Evolutionary conservation across 176 grass and related monocot genomes (phyloP), one percentile per base, ranked within the genome.

Genomic region (Luzula sylvatica): DNA sequence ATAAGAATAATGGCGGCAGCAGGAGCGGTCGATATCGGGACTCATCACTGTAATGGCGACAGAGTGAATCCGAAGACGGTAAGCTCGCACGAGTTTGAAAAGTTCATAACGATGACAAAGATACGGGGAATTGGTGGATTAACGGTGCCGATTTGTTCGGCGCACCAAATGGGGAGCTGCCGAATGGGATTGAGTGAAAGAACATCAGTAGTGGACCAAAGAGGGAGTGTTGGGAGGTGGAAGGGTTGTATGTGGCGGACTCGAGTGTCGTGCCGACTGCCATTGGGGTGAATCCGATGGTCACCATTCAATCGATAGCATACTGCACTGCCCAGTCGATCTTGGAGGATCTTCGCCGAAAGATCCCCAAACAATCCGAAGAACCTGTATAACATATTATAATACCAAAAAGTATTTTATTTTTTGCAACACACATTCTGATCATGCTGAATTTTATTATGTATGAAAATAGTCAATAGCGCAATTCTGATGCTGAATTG

Each of bases 121-220:
- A 52, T 29, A 3, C 43, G n/a, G 19, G 7, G 39, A 11, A 48
- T 48, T 63, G n/a, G 58, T 19, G 42, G 77, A 0, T 52, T 50
- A 3, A 81, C 70, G 77, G 50, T 20, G 2, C 4, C 81, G 25
- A 30, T 53, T 13, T 72, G 76, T 70, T 89, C 84, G 3, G 92
- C 92, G 3, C 92, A 98, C 55, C 92, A 98, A 78, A 86, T 98
- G 77, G 68, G 77, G 14, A 98, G 85, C 39, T 98, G 92, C 65
- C 50, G 85, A 47, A 90, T 98, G 85, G 78, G 58, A 3, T 8
- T 40, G 3, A 86, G 48, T 28, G 56, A 50, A 24, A 14, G 6
- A 9, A 46, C 65, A 8, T 78, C 81, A 5, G 80, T 61, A 1
- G 85, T 98, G 8, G 85, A 90, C 5, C 41, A 24, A 11, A 15